A percentile compares a stretch with the other conserved stretches of the same genome.
phyloP scores from a whole-genome alignment of 306 rosid species.

The Cucumis cinereus region DNA sequence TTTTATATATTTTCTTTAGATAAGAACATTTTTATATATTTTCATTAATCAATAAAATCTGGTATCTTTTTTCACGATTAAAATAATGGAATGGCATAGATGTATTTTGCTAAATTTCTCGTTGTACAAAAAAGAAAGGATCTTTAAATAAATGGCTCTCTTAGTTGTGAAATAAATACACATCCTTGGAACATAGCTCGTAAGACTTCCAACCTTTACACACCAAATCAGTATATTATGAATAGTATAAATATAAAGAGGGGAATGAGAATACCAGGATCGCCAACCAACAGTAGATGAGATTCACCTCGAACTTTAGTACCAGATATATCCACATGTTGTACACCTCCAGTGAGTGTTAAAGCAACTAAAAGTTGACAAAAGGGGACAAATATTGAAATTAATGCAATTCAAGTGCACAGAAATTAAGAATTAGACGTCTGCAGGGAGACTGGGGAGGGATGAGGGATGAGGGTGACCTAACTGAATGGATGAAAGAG shows the following conservation, averaged over 20 bases:
- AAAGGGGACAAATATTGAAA: not conserved
- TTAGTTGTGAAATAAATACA: not conserved
- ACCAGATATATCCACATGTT: slow-evolving; percentile 84
- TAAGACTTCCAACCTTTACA: not conserved
- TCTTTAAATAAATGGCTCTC: not conserved
- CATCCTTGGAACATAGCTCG: not conserved
- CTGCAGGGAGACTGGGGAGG: not conserved
- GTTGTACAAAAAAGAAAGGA: not conserved
- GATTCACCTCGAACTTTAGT: slow-evolving; percentile 93
- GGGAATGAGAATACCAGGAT: slow-evolving; percentile 58
- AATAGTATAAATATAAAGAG: not conserved
- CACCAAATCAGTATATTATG: not conserved
- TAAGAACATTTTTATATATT: not conserved
- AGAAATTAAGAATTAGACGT: not conserved
- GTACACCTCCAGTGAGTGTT: slow-evolving; percentile 93
- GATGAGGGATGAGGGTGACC: not conserved
- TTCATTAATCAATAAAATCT: not conserved
- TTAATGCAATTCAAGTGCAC: not conserved
- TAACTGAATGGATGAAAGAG: not conserved
- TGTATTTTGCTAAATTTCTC: not conserved
- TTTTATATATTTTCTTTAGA: not conserved
- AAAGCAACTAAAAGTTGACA: slow-evolving; percentile 50
- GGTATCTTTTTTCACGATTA: not conserved
- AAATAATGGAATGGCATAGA: not conserved
- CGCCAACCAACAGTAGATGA: slow-evolving; percentile 90